Percentiles rank a stretch among this genome's conserved stretches.
Evolutionary conservation across 768 basidiomycete genomes (phyloP).

Genomic region (Solioccasus polychromus): DNA sequence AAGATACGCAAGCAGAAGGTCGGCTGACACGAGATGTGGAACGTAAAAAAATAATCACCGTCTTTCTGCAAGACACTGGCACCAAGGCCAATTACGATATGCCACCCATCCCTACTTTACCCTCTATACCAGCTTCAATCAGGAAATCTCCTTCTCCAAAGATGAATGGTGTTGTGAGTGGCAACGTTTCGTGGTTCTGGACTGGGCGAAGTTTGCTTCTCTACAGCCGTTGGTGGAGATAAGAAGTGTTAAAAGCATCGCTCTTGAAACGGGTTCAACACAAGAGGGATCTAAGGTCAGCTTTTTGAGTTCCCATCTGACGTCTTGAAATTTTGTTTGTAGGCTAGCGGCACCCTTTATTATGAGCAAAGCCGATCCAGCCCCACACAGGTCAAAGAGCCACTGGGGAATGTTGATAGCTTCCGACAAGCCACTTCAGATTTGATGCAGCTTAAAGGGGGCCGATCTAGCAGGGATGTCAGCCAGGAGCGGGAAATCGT

Average conservation of each 20-base stretch:
- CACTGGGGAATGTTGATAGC: slow-evolving; percentile 29
- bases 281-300: slow-evolving; percentile 14
- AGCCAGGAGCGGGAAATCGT: not conserved
- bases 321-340: not conserved
- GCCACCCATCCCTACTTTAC: not conserved
- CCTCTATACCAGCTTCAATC: not conserved
- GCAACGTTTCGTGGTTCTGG: not conserved
- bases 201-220: not conserved
- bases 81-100: not conserved
- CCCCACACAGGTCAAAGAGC: slow-evolving; percentile 29
- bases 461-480: not conserved
- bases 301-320: slow-evolving; percentile 1
- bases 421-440: slow-evolving; percentile 1
- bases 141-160: not conserved
- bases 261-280: not conserved
- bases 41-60: not conserved
- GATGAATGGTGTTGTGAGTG: slow-evolving; percentile 8
- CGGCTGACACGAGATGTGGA: not conserved
- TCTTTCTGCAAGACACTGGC: not conserved
- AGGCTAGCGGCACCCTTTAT: slow-evolving; percentile 3
- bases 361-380: not conserved
- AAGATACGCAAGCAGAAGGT: slow-evolving; percentile 3
- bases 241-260: not conserved
- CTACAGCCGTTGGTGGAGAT: slow-evolving; percentile 1
- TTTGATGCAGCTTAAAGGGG: not conserved